Base-by-base conservation (phyloP, 805 yeast species). In the Wickerhamomyces bovis region DNA sequence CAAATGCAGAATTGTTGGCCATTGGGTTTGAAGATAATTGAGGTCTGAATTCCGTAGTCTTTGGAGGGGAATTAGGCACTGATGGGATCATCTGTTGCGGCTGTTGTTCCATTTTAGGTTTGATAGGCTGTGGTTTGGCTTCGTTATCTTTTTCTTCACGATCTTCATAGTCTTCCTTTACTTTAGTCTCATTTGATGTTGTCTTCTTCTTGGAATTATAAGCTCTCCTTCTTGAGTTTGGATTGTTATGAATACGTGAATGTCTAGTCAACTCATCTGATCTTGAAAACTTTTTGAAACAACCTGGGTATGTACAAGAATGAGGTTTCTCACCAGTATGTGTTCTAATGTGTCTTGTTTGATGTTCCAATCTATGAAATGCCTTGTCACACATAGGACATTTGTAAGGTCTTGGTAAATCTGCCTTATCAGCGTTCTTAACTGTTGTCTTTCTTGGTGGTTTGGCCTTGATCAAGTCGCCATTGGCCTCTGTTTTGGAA, bases 321-420 rank as follows among this genome's bases (percentile, higher is more conserved):
- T 84, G 89, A 3, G 92, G 92, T 60, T 81, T 83, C 58, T 85
- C 90, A 22, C 92, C 92, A 0, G 92, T 84, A 58, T 84, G 92
- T 12, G 89, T 84, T 57, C 90, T 69, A 48, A 84, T 81, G 57
- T 84, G 92, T 57, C 92, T 73, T 9, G 89, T 83, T 59, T 83
- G 89, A 63, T 84, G 92, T 57, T 84, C 92, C 39, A 84, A 63
- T 47, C 92, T 70, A 59, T 83, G 88, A 60, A 84, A 84, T 0
- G 87, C 88, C 63, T 84, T 80, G 36, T 77, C 78, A 61, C 92
- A 84, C 59, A 82, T 72, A 4, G 89, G 83, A 60, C 92, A 84
- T 51, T 81, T 79, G 64, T 81, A 84, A 1, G 90, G 90, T 64
- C 78, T 55, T 7, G 64, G 64, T n/a, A 56, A 53, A 28, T 60